Evolutionary conservation across 2,329 filamentous ascomycete species (phyloP), one percentile per base, ranked within the genome.

Genomic region (Xylariales sp.): DNA sequence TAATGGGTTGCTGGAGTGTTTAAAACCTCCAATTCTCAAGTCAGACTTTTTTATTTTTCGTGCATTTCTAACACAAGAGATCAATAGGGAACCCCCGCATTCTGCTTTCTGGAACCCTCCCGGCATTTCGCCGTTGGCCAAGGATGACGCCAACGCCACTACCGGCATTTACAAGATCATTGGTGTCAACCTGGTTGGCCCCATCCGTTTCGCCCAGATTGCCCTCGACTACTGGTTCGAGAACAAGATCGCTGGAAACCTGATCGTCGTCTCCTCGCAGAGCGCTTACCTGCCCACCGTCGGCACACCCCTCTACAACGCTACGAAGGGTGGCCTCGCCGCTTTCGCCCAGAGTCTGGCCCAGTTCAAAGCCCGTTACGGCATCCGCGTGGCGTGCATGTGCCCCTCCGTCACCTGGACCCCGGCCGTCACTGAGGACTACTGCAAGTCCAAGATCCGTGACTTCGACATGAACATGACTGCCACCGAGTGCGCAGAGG

Each of bases 351-450:
- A 39, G 38, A 46, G 36, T 11, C 41, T 66, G 4, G 55, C 49
- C 1, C 48, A 37, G 4, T 40, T 66, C 21, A 52, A 53, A 14
- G 52, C 57, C 29, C 40, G 46, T 29, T 31, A 65, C 4, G 60
- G 61, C 4, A 60, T 64, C 19, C 45, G 60, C 4, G 49, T 55
- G 13, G 45, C 52, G 24, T 55, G 50, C 30, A 51, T 60, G 11
- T 62, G 61, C 4, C 62, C 61, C 0, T 59, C 57, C 2, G 48
- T 49, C n/a, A 54, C 55, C 12, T 48, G 45, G 31, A 65, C 62
- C 6, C 51, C 59, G 3, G 38, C 62, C 24, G 60, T 56, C 55
- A 7, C 54, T 58, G 36, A 51, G 54, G 6, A 53, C 49, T 29
- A 60, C 57, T 45, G 40, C 49, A 11, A 32, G 43, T n/a, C 48